These are phyloP conservation scores for Phytophthora sp. DNA, from an alignment of 352 stramenopile genomes.

Conservation along the genomic window DNA sequence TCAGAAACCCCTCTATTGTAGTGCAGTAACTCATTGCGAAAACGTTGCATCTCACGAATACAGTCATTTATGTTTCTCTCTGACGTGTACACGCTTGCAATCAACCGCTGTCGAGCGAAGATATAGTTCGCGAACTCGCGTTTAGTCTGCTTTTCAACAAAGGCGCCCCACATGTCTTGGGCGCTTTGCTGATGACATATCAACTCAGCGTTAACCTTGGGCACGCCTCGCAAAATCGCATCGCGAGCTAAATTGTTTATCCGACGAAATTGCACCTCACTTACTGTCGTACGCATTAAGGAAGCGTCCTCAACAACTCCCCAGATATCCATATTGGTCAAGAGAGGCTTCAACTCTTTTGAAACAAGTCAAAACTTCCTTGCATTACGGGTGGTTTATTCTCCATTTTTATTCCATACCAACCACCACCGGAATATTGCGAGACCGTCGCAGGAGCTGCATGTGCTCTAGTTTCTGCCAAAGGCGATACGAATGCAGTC, in stretches of 20 bases:
- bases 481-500: background rate
- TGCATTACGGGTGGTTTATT: constrained; percentile 4
- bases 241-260: constrained; percentile 8
- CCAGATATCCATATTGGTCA: background rate
- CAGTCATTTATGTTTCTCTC: constrained; percentile 9
- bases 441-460: background rate
- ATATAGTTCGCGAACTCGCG: constrained; percentile 21
- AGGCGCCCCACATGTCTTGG: background rate
- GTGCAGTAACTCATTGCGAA: constrained; percentile 1
- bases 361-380: constrained; percentile 8
- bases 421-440: constrained; percentile 1
- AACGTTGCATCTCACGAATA: constrained; percentile 15
- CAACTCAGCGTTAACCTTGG: constrained; percentile 6
- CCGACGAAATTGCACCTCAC: background rate
- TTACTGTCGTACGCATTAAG: background rate
- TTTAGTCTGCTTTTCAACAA: constrained; percentile 18
- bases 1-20: constrained; percentile 10
- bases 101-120: constrained; percentile 1
- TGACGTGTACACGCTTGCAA: constrained; percentile 3
- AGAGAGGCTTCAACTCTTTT: constrained; percentile 1
- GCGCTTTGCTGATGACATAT: constrained; percentile 9
- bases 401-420: constrained; percentile 2
- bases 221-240: constrained; percentile 1
- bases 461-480: background rate
- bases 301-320: background rate